These are phyloP conservation scores for Trichoderma arundinaceum DNA, from an alignment of 2,329 filamentous ascomycete genomes.

Conservation along the genomic window DNA sequence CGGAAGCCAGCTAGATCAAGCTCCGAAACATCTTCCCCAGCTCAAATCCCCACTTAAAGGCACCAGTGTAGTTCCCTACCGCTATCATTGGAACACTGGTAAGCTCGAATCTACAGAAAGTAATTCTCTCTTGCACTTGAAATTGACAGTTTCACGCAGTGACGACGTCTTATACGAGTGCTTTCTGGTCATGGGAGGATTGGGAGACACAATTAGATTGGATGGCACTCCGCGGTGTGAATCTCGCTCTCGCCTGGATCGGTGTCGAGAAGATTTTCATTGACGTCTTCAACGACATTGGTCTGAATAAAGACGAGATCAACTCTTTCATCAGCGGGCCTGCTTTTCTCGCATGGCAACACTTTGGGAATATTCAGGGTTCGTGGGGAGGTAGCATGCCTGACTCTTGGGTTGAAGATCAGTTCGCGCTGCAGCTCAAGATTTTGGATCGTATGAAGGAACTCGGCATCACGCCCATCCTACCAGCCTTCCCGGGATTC, in stretches of 20 bases:
- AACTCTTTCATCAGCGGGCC: slow-evolving; percentile 54
- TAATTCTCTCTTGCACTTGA: not conserved
- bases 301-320: slow-evolving; percentile 52
- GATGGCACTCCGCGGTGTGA: slow-evolving; percentile 57
- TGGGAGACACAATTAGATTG: slow-evolving; percentile 60
- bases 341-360: slow-evolving; percentile 59
- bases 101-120: slow-evolving; percentile 28
- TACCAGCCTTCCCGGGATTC: slow-evolving; percentile 57
- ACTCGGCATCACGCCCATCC: slow-evolving; percentile 57
- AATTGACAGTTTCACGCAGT: slow-evolving; percentile 40
- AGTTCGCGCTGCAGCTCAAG: slow-evolving; percentile 55
- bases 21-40: slow-evolving; percentile 32
- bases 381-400: slow-evolving; percentile 55
- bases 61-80: slow-evolving; percentile 33
- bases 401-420: slow-evolving; percentile 52
- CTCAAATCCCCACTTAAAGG: slow-evolving; percentile 28
- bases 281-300: slow-evolving; percentile 53
- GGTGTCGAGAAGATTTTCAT: slow-evolving; percentile 57
- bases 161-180: slow-evolving; percentile 57
- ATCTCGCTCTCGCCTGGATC: slow-evolving; percentile 57
- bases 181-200: slow-evolving; percentile 59
- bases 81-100: slow-evolving; percentile 37
- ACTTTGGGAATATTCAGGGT: slow-evolving; percentile 59
- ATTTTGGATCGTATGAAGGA: slow-evolving; percentile 57
- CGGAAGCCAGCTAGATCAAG: slow-evolving; percentile 33